These are phyloP conservation scores for Venturia pyrina DNA, from an alignment of 2,329 filamentous ascomycete species.

Conservation along the genomic window DNA sequence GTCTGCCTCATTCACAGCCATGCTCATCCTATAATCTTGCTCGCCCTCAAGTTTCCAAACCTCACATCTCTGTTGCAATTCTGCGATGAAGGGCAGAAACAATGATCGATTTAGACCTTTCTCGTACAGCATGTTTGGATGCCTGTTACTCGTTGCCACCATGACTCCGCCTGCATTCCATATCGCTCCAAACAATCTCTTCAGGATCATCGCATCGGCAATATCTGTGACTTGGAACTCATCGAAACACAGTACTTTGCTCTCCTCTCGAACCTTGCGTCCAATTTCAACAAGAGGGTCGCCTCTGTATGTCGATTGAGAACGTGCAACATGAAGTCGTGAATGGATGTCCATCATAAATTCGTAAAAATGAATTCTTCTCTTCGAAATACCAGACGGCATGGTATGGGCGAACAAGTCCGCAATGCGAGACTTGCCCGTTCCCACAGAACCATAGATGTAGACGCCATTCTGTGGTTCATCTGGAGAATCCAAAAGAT, in stretches of 20 bases:
- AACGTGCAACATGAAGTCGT: conserved; percentile 80
- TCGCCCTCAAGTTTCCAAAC: conserved; percentile 7
- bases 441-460: conserved; percentile 91
- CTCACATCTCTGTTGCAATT: conserved; percentile 7
- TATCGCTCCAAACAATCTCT: conserved; percentile 73
- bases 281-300: conserved; percentile 87
- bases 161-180: conserved; percentile 95
- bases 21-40: conserved; percentile 12
- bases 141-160: conserved; percentile 92
- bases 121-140: conserved; percentile 92
- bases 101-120: conserved; percentile 94
- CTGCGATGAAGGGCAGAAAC: conserved; percentile 76
- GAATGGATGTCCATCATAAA: conserved; percentile 99
- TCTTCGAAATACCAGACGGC: conserved; percentile 75
- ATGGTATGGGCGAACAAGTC: conserved; percentile 94
- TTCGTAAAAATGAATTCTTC: conserved; percentile 94
- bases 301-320: conserved; percentile 76
- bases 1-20: not conserved
- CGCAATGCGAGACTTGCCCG: conserved; percentile 99
- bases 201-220: conserved; percentile 94
- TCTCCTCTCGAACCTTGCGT: conserved; percentile 76
- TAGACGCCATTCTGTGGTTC: conserved; percentile 75
- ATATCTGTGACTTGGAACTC: conserved; percentile 69
- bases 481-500: conserved; percentile 11
- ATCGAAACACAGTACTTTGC: conserved; percentile 89